Evolutionary conservation across 176 grass and related monocot species (phyloP), one percentile per base, ranked within the genome.

Genomic region (Paspalum vaginatum): DNA sequence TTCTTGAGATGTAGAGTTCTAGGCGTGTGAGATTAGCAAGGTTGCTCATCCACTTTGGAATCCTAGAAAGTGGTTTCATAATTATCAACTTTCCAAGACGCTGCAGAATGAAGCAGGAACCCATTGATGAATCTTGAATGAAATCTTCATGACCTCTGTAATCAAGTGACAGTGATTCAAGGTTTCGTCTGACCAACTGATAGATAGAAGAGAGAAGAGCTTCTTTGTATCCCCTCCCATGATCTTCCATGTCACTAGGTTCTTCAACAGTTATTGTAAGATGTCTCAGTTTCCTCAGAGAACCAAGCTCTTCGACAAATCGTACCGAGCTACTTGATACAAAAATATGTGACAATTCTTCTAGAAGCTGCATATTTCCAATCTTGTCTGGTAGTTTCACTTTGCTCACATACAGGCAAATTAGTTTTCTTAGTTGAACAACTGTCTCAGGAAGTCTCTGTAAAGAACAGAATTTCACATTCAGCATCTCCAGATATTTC

Each of bases 111-210:
- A 77, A 77, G 16, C 74, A 76, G 45, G 74, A 76, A 61, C 43
- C 43, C 57, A 77, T 77, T 2, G 74, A 63, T 21, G 74, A n/a
- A 37, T 77, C 74, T 13, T 62, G 57, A n/a, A 77, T 63, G 45
- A 77, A 77, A 49, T 49, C 44, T 63, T 77, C 74, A 49, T 62
- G 16, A 5, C 74, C 74, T 47, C 58, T 62, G 42, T 77, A 77
- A 32, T 77, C 25, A 26, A 77, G 14, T 18, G 57, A 49, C 1
- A 77, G 24, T 48, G 58, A 62, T 61, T 61, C 22, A 46, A 77
- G 74, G 24, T 6, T 77, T 4, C 62, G 56, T 32, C 74, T 49
- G 8, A 15, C 57, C 41, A 77, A 62, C 5, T n/a, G 42, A 63
- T 11, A 13, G 0, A 77, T 60, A 5, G 74, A 62, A 47, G 74